Base-by-base conservation (phyloP, 768 basidiomycete species). In the Termitomyces sp. region DNA sequence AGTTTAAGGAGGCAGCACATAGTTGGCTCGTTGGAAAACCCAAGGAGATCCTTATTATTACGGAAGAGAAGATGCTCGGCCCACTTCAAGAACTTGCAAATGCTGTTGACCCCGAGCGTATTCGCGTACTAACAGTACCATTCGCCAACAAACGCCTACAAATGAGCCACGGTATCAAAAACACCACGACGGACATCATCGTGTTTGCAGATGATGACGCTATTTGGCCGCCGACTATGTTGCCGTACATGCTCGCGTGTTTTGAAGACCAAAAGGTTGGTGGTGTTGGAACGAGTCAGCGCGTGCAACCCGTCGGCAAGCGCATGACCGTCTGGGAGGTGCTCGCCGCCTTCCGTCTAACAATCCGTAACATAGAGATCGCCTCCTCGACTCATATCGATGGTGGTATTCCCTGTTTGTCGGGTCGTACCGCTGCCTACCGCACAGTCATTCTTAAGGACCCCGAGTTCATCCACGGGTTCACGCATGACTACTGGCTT, bases 191-290 rank as follows among this genome's bases (percentile, higher is more conserved):
- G 5, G 93, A 94, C 68, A 94, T 96, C 72, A 92, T 95, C 70
- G 88, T 95, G 27, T 96, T 96, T 65, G 92, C 92, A 8, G 94
- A 95, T 67, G 94, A 97, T 66, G 93, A 97, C 69, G 93, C 94
- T 41, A 94, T 97, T 66, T 97, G 94, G 94, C 93, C 93, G 1
- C 85, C 92, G 0, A 94, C 90, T 4, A 82, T 97, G 58, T 75
- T 96, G n/a, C 90, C 91, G 0, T 90, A 87, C 70, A 84, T 90
- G 56, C 83, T 96, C 43, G 92, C 93, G 11, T 94, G 92, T 68
- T 95, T 96, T 66, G 94, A 95, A 73, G 95, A 96, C 73, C 92
- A 95, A 74, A 87, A 90, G 69, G 81, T 96, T 40, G 93, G 95
- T 41, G 94, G 92, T 34, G 94, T 95, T 5, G 93, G 95, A 32